A percentile compares a stretch with the other conserved stretches of the same genome.
phyloP scores from a whole-genome alignment of 495 filamentous ascomycete species.

The Hyaloscypha hepaticicola region DNA sequence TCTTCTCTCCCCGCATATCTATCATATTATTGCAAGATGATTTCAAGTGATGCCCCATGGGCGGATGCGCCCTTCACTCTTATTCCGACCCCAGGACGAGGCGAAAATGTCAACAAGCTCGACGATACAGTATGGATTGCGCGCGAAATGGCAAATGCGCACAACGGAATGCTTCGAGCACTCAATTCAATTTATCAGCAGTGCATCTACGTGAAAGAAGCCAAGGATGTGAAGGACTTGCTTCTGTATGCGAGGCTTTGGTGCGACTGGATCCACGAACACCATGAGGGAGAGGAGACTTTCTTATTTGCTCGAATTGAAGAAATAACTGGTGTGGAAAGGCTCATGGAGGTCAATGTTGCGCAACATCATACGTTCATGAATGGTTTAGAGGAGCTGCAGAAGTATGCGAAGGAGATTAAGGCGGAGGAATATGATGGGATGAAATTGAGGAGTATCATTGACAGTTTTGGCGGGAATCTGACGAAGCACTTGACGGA shows the following conservation, averaged over 20 bases:
- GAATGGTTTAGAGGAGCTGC: constrained; percentile 28
- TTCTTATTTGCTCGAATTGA: constrained; percentile 35
- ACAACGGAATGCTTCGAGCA: constrained; percentile 48
- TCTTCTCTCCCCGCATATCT: background rate
- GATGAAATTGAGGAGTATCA: constrained; percentile 33
- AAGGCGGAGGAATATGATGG: constrained; percentile 30
- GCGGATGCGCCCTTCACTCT: background rate
- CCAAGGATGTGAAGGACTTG: constrained; percentile 35
- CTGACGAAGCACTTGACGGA: constrained; percentile 40
- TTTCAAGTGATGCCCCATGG: background rate
- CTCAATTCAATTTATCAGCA: constrained; percentile 49
- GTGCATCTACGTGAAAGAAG: constrained; percentile 35
- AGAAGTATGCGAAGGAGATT: background rate
- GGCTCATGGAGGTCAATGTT: constrained; percentile 26
- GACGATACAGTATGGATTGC: constrained; percentile 28
- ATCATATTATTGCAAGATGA: background rate
- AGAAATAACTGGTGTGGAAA: constrained; percentile 24
- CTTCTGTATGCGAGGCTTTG: constrained; percentile 36
- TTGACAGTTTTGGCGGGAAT: constrained; percentile 39
- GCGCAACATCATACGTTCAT: constrained; percentile 35
- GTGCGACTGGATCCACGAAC: constrained; percentile 33
- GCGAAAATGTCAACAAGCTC: background rate
- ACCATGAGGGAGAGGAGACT: constrained; percentile 34
- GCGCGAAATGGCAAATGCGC: constrained; percentile 41
- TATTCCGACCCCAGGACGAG: background rate